phyloP scores from a whole-genome alignment of 1,139 yeast species.

The Williopsis jadinii region DNA sequence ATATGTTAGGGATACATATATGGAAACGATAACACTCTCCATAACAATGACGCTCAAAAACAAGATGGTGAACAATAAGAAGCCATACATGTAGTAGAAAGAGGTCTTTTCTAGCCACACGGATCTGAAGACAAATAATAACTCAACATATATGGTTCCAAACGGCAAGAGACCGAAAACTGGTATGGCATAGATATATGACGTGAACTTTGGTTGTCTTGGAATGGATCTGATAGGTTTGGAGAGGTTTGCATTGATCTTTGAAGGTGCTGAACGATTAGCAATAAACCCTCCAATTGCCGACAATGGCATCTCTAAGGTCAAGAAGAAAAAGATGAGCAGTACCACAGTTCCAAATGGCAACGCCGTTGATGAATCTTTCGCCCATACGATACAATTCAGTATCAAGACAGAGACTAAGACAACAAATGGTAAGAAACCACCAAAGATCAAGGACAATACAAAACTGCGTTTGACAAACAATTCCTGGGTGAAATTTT shows the following conservation, averaged over 20 bases:
- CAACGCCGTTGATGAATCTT: slow-evolving; percentile 67
- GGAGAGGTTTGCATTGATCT: slow-evolving; percentile 25
- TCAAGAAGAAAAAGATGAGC: slow-evolving; percentile 48
- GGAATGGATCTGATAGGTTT: slow-evolving; percentile 32
- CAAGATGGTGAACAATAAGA: slow-evolving; percentile 54
- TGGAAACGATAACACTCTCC: slow-evolving; percentile 69
- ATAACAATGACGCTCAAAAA: slow-evolving; percentile 56
- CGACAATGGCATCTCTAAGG: slow-evolving; percentile 69
- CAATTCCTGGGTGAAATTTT: slow-evolving; percentile 38
- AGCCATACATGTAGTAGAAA: slow-evolving; percentile 76
- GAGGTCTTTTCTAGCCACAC: slow-evolving; percentile 78
- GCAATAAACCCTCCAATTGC: slow-evolving; percentile 65
- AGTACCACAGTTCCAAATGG: slow-evolving; percentile 71
- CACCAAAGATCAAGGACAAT: slow-evolving; percentile 48
- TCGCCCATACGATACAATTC: slow-evolving; percentile 69
- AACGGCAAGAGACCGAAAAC: slow-evolving; percentile 70
- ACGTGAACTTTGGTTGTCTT: slow-evolving; percentile 32
- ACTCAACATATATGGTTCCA: slow-evolving; percentile 73
- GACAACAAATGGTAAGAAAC: slow-evolving; percentile 52
- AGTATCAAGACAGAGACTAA: slow-evolving; percentile 47
- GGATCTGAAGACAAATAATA: slow-evolving; percentile 66
- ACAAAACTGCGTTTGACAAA: slow-evolving; percentile 13
- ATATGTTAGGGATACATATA: slow-evolving; percentile 55
- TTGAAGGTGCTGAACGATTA: slow-evolving; percentile 29
- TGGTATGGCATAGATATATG: slow-evolving; percentile 17